These are phyloP conservation scores for Graphilbum ipis-grandicollis DNA, from an alignment of 2,329 filamentous ascomycete genomes.

Conservation along the genomic window DNA sequence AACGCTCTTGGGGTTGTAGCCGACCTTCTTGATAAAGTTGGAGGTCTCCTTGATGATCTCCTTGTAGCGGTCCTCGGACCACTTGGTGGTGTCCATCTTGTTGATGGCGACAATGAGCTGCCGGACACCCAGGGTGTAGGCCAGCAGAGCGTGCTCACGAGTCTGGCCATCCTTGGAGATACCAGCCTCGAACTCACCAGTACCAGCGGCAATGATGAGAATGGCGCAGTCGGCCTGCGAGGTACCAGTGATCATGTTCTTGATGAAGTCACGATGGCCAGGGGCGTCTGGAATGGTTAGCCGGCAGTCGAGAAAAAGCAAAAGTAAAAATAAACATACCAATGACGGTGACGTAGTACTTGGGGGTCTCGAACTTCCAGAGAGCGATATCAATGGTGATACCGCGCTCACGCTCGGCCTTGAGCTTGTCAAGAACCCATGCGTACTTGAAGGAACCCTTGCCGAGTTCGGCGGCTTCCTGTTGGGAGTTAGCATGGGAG, in stretches of 20 bases:
- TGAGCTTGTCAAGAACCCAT: conserved; percentile 99
- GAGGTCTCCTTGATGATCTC: conserved; percentile 99
- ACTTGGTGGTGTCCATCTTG: conserved; percentile 99
- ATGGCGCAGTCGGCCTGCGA: conserved; percentile 99
- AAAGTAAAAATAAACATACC: conserved; percentile 34
- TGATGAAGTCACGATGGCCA: conserved; percentile 99
- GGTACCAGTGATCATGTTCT: conserved; percentile 99
- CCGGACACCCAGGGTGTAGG: conserved; percentile 99
- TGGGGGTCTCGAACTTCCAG: conserved; percentile 99
- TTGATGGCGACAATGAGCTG: conserved; percentile 99
- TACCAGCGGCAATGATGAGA: conserved; percentile 99
- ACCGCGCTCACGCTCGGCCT: conserved; percentile 99
- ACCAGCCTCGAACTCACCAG: conserved; percentile 99
- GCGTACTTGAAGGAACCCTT: conserved; percentile 99
- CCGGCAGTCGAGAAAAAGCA: conserved; percentile 10
- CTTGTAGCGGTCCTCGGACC: conserved; percentile 88
- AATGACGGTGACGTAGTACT: conserved; percentile 97
- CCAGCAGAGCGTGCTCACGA: conserved; percentile 99
- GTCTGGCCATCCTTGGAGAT: conserved; percentile 99
- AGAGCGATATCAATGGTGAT: conserved; percentile 99
- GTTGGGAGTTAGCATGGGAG: conserved; percentile 11
- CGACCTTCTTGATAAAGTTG: conserved; percentile 99
- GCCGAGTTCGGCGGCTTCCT: conserved; percentile 97
- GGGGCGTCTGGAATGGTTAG: conserved; percentile 52
- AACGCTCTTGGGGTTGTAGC: conserved; percentile 98